phyloP scores from a whole-genome alignment of 1,284 basidiomycete genomes.

The Microbotryomycetes sp. region DNA sequence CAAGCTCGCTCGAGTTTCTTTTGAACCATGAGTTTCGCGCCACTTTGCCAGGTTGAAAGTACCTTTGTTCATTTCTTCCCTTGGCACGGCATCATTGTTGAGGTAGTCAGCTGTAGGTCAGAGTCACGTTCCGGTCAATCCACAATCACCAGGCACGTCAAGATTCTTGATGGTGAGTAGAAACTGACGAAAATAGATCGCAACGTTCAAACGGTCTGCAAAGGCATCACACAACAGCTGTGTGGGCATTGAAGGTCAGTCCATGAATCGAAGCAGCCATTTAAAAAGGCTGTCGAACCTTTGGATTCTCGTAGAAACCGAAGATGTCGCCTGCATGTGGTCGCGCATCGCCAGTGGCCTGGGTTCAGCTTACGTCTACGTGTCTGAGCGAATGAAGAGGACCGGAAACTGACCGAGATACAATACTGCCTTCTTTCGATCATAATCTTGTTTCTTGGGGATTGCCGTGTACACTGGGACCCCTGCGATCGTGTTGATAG shows the following conservation, averaged over 20 bases:
- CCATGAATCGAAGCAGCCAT: too few relatives aligned
- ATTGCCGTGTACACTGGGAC: not conserved
- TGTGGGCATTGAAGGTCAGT: not conserved
- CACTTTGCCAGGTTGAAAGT: not conserved
- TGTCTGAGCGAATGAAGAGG: not conserved
- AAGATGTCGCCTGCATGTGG: not conserved
- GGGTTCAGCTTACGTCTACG: not conserved
- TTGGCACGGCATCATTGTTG: not conserved
- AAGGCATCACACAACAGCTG: not conserved
- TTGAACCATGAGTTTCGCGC: slow-evolving; percentile 44
- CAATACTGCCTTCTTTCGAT: not conserved
- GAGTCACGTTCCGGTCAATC: too few relatives aligned
- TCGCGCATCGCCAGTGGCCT: not conserved
- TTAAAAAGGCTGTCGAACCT: not conserved
- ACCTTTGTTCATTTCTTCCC: not conserved
- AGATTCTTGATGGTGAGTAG: too few relatives aligned
- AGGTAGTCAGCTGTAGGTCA: not conserved
- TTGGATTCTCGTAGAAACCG: not conserved
- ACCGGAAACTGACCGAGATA: not conserved
- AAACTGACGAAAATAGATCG: not conserved
- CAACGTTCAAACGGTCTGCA: not conserved
- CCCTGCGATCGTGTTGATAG: not conserved
- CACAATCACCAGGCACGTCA: too few relatives aligned
- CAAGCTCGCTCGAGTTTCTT: slow-evolving; percentile 50
- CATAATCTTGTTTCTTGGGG: not conserved